A percentile compares a stretch with the other conserved stretches of the same genome.
Conservation (phyloP, 305 asterid genomes). For the Coffea humblotiana region DNA sequence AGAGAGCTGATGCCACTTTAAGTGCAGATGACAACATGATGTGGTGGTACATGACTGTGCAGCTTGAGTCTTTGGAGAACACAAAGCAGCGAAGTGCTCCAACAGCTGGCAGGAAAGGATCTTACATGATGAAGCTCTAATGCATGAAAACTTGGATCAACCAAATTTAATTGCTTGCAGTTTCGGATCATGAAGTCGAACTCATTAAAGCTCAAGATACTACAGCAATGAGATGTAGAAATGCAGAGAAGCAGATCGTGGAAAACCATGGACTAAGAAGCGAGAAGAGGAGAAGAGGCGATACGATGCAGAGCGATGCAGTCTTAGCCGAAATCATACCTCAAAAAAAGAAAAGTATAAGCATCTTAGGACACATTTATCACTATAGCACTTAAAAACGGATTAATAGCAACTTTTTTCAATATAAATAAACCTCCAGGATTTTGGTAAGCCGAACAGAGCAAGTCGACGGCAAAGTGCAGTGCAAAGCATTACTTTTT, state of each 20-base stretch:
- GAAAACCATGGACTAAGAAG: slow-evolving; percentile 27
- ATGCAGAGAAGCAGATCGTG: slow-evolving; percentile 24
- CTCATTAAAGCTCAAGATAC: slow-evolving; percentile 21
- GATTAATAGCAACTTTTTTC: slow-evolving; percentile 9
- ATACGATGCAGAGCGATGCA: slow-evolving; percentile 16
- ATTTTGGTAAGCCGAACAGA: slow-evolving; percentile 13
- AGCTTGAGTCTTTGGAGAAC: slow-evolving; percentile 10
- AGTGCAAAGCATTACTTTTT: slow-evolving; percentile 21
- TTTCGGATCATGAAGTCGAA: slow-evolving; percentile 8
- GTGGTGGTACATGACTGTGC: neutral
- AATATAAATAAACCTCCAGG: slow-evolving; percentile 23
- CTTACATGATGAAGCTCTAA: slow-evolving; percentile 9
- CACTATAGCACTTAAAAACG: slow-evolving; percentile 10
- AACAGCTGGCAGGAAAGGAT: slow-evolving; percentile 12
- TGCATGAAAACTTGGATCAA: neutral
- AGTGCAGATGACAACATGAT: neutral
- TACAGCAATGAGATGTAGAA: slow-evolving; percentile 8
- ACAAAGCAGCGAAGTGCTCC: slow-evolving; percentile 9
- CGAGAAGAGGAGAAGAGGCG: slow-evolving; percentile 8
- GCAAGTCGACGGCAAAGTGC: slow-evolving; percentile 22
- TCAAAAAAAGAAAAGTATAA: slow-evolving; percentile 26
- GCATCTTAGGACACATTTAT: slow-evolving; percentile 12
- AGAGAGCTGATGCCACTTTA: neutral
- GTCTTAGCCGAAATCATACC: slow-evolving; percentile 32
- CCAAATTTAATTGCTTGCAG: slow-evolving; percentile 11